phyloP scores from a whole-genome alignment of 2,329 filamentous ascomycete species.

The Chaetoscypha palmicola region DNA sequence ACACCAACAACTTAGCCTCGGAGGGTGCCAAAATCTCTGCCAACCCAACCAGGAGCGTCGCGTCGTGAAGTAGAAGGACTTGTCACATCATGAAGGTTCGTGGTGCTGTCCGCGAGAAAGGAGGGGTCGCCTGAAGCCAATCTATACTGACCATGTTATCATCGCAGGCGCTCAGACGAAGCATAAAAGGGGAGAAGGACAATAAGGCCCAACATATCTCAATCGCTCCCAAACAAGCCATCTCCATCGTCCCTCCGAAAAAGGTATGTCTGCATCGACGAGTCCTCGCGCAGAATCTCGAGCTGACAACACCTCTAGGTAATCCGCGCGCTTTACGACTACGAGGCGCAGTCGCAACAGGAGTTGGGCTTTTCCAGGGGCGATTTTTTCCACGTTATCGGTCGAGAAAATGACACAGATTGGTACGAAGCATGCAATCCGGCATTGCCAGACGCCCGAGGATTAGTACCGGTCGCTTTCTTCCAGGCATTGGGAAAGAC shows the following conservation, averaged over 20 bases:
- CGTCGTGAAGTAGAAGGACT: conserved; percentile 19
- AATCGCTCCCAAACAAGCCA: conserved; percentile 61
- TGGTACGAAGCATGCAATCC: conserved; percentile 99
- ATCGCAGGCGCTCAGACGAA: conserved; percentile 54
- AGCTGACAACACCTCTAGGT: conserved; percentile 51
- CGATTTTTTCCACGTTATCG: conserved; percentile 97
- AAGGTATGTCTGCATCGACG: conserved; percentile 56
- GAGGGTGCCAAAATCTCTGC: conserved; percentile 4
- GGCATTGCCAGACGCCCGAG: conserved; percentile 74
- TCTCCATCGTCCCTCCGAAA: conserved; percentile 65
- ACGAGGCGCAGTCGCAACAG: conserved; percentile 67
- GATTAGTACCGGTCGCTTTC: conserved; percentile 87
- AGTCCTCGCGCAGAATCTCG: no score
- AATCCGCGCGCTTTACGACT: conserved; percentile 94
- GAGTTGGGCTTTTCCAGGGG: conserved; percentile 89
- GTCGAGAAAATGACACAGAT: conserved; percentile 84
- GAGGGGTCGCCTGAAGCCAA: conserved; percentile 3
- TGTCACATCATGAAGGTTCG: conserved; percentile 27
- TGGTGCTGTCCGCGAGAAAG: conserved; percentile 4
- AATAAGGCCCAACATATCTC: conserved; percentile 55
- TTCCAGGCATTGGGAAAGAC: conserved; percentile 91
- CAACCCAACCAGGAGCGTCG: conserved; percentile 2
- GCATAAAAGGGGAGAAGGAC: conserved; percentile 64
- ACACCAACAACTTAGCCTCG: neutral
- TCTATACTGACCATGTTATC: conserved; percentile 22